Evolutionary conservation across 1,139 yeast species (phyloP), one percentile per base, ranked within the genome.

Genomic region (Suhomyces anneliseae): DNA sequence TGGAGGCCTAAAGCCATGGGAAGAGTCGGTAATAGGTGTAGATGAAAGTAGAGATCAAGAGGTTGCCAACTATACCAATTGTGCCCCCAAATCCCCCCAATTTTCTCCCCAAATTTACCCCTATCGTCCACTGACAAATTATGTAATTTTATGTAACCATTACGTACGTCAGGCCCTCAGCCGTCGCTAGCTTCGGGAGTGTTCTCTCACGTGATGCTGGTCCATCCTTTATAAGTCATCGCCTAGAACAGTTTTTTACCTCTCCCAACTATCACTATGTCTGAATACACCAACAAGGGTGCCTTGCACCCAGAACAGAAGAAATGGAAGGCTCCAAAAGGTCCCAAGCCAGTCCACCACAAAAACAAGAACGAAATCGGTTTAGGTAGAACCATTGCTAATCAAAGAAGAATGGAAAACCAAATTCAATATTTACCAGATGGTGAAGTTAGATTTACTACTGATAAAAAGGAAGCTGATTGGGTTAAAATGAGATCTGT

Each of bases 401-500:
- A 88, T 66, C 87, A 84, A 49, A 81, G 92, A 64, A 74, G 81
- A 44, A 73, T 74, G 54, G 92, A 87, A 58, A 85, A 87, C 61
- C 78, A 79, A 49, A 79, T 88, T 48, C 85, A 85, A 59, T 81
- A 74, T 56, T 72, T 87, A 46, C 95, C 95, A 33, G 95, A 87
- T 71, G 95, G 95, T 55, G 95, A 88, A 61, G 78, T 87, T 83
- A 75, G 93, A 62, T 87, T 86, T 55, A 84, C 90, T 27, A 87
- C 93, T 1, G 95, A 87, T 55, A 85, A 86, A 56, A 87, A 81
- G 55, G 95, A 88, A 61, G 95, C 90, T 11, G 81, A 79, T 53
- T 89, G 96, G 96, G 96, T 88, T 45, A 90, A 90, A 59, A 72
- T 93, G 59, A 80, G 95, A 63, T 90, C 97, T 8, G 95, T 93